Base-by-base conservation (phyloP, 2,329 filamentous ascomycete species). In the Grosmannia huntii region DNA sequence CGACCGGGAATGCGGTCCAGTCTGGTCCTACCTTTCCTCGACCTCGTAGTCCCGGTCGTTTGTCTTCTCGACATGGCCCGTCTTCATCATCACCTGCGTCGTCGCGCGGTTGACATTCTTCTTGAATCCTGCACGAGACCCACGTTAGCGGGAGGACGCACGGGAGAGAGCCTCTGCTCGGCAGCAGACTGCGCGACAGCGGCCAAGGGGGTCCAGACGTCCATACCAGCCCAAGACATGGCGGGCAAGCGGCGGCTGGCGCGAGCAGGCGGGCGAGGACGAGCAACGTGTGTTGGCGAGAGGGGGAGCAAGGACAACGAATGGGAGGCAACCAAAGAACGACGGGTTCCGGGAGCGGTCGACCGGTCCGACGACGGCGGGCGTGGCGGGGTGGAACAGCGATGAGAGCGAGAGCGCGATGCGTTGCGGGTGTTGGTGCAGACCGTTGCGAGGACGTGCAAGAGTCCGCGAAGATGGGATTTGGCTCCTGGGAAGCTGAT, bases 71-170 rank as follows among this genome's bases (percentile, higher is more conserved):
- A 99, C 95, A 77, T 97, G 94, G 61, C 94, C 89, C 59, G 91
- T 95, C 82, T 99, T 99, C 92, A 99, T 97, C 90, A 99, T 96
- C 62, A 97, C 92, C 85, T 96, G 91, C 76, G 95, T 99, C 74
- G 92, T 96, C 68, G 92, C 92, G 77, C 94, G 90, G 79, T 94
- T 92, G 78, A 97, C 91, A 84, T 95, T 95, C 74, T 95, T 96
- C 78, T 94, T 90, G 77, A 90, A 92, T 64, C 86, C 86, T 87
- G 44, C 1, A 11, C 23, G n/a, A 2, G 11, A 33, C 2, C 28
- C 1, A 38, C 25, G 23, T 25, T 23, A 28, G 51, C 23, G 28
- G 28, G 56, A 56, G 16, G n/a, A 21, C 38, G 6, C 41, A 28
- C 55, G 44, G n/a, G n/a, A n/a, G n/a, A n/a, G n/a, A n/a, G n/a